Evolutionary conservation across 768 basidiomycete species (phyloP), one percentile per base, ranked within the genome.

Genomic region (Coprinellus micaceus): DNA sequence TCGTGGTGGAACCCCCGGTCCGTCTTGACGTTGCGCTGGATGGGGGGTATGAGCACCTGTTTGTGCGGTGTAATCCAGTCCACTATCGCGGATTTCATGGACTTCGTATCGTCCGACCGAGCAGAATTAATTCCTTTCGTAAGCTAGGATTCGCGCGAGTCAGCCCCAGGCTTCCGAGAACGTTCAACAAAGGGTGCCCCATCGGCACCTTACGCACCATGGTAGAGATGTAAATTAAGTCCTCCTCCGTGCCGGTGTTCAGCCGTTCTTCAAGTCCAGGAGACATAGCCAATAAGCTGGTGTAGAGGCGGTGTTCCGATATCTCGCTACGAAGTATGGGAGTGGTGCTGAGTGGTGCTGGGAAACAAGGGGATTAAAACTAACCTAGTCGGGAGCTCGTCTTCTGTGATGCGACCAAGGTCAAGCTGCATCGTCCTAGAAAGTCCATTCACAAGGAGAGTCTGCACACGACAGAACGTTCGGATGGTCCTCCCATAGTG

Each of bases 161-260:
- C n/a, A n/a, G n/a, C n/a, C n/a, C n/a, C n/a, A n/a, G n/a, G n/a
- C n/a, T n/a, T n/a, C n/a, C n/a, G n/a, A n/a, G n/a, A n/a, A n/a
- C n/a, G n/a, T n/a, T n/a, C n/a, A n/a, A n/a, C n/a, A n/a, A n/a
- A n/a, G n/a, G n/a, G n/a, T n/a, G n/a, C n/a, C n/a, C n/a, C n/a
- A n/a, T n/a, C n/a, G n/a, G n/a, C n/a, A n/a, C n/a, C n/a, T n/a
- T 13, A 33, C 13, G 7, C 13, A 65, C 66, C 45, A 64, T 37
- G 4, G 64, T 59, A 13, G 64, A 61, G 21, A 67, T 52, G 2
- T 39, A 45, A 9, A 60, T 21, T 2, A 60, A 43, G 1, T 66
- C 64, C 15, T 68, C 58, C 24, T 64, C 63, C 1, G 52, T 60
- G 4, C 56, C 62, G 28, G 58, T 52, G 48, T 61, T 58, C 7